Conservation (phyloP, 2,329 filamentous ascomycete genomes). For the Pleoardoris graminearum region DNA sequence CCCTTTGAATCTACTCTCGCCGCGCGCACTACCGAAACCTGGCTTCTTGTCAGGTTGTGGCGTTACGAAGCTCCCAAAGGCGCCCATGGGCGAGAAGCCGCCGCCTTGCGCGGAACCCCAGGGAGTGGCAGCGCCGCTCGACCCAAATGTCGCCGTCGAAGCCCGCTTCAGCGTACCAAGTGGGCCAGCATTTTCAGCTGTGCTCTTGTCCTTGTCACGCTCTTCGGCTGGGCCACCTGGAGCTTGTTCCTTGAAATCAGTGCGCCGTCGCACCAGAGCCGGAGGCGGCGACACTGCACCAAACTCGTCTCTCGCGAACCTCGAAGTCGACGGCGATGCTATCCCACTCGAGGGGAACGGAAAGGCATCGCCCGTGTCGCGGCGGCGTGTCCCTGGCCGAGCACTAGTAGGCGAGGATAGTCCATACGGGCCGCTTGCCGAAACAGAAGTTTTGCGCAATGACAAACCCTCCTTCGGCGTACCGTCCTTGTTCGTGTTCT, state of each 20-base stretch:
- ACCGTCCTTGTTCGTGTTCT: slow-evolving; percentile 65
- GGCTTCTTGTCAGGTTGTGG: slow-evolving; percentile 67
- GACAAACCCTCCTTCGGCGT: slow-evolving; percentile 61
- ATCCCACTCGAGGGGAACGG: slow-evolving; percentile 55
- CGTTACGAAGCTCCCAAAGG: slow-evolving; percentile 85
- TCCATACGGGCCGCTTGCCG: slow-evolving; percentile 67
- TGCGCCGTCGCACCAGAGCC: slow-evolving; percentile 63
- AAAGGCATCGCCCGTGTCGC: slow-evolving; percentile 78
- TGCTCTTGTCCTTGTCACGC: slow-evolving; percentile 53
- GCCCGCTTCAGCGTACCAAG: slow-evolving; percentile 62
- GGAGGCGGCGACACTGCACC: slow-evolving; percentile 64
- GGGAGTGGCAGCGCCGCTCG: slow-evolving; percentile 56
- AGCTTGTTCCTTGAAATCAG: slow-evolving; percentile 60
- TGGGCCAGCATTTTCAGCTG: slow-evolving; percentile 48
- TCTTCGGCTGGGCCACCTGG: slow-evolving; percentile 52
- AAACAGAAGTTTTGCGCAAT: slow-evolving; percentile 81
- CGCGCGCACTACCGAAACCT: slow-evolving; percentile 66
- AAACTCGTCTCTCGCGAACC: slow-evolving; percentile 67
- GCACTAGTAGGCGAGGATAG: slow-evolving; percentile 73
- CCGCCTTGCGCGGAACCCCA: slow-evolving; percentile 65
- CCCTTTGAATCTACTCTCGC: slow-evolving; percentile 84
- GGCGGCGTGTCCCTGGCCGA: slow-evolving; percentile 76
- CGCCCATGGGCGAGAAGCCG: slow-evolving; percentile 73
- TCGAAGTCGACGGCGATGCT: slow-evolving; percentile 64
- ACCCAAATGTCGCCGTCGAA: slow-evolving; percentile 57